These are phyloP conservation scores for Scheffersomyces cryptocercus DNA, from an alignment of 1,139 yeast species.

Conservation along the genomic window DNA sequence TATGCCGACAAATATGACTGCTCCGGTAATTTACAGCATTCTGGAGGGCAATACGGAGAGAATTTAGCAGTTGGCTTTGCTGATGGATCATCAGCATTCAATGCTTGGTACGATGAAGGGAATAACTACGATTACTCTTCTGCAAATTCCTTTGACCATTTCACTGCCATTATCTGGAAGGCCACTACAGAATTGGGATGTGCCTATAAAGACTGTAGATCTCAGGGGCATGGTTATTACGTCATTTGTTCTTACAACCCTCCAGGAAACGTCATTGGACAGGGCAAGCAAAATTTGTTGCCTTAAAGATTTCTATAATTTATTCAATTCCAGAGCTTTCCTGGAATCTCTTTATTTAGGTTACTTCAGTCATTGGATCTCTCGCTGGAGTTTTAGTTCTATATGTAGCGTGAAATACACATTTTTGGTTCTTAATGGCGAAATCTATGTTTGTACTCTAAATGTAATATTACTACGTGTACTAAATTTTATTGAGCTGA, in stretches of 20 bases:
- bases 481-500: too few relatives aligned
- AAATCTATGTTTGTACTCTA: too few relatives aligned
- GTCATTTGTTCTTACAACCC: conserved; percentile 55
- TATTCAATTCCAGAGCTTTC: too few relatives aligned
- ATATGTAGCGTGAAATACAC: too few relatives aligned
- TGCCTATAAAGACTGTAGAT: conserved; percentile 47
- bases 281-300: conserved; percentile 52
- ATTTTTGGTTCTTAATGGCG: too few relatives aligned
- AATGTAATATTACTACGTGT: too few relatives aligned
- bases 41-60: conserved; percentile 59
- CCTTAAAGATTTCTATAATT: conserved; percentile 12
- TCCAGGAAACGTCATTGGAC: conserved; percentile 53
- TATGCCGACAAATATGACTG: conserved; percentile 51
- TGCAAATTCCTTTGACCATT: conserved; percentile 55
- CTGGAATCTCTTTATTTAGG: too few relatives aligned
- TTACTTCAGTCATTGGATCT: too few relatives aligned
- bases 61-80: conserved; percentile 57
- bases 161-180: conserved; percentile 73
- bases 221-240: conserved; percentile 48
- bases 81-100: conserved; percentile 52
- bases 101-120: conserved; percentile 69
- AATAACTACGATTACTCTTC: conserved; percentile 44
- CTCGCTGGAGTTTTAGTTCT: too few relatives aligned
- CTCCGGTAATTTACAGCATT: conserved; percentile 50
- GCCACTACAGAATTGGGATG: conserved; percentile 59